These are phyloP conservation scores for Leccinum disarticulatum DNA, from an alignment of 768 basidiomycete species.

Conservation along the genomic window DNA sequence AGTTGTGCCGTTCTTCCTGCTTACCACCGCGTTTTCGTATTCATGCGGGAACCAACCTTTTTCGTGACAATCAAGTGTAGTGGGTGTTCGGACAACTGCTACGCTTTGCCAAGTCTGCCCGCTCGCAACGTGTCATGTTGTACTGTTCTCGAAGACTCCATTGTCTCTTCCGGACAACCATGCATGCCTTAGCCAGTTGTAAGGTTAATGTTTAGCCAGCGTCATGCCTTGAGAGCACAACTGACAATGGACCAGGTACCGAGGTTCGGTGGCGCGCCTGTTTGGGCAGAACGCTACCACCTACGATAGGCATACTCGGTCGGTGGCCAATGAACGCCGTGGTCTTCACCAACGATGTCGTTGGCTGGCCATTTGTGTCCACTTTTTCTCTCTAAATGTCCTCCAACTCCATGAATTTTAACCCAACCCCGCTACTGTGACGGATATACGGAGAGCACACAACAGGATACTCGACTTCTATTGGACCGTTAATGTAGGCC, in stretches of 20 bases:
- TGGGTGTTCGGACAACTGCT: background rate
- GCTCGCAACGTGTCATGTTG: background rate
- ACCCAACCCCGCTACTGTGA: background rate
- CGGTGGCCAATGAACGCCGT: background rate
- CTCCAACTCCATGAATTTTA: background rate
- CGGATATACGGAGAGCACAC: background rate
- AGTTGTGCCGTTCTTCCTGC: background rate
- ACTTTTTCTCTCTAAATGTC: background rate
- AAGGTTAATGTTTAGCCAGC: background rate
- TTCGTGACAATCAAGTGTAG: background rate
- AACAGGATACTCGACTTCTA: background rate
- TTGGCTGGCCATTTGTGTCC: background rate
- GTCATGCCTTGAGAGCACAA: background rate
- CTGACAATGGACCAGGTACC: background rate
- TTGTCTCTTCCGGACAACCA: background rate
- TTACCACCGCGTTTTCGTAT: background rate
- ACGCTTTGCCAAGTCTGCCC: slow-evolving; percentile 2
- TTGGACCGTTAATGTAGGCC: background rate
- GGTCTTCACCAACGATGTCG: background rate
- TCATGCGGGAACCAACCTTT: background rate
- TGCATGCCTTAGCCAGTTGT: background rate
- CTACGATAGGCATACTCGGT: background rate
- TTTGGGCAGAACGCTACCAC: background rate
- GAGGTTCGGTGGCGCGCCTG: background rate
- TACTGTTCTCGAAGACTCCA: background rate